Evolutionary conservation across 2,329 filamentous ascomycete genomes (phyloP), one percentile per base, ranked within the genome.

Genomic region (Paraconiothyrium brasiliense): DNA sequence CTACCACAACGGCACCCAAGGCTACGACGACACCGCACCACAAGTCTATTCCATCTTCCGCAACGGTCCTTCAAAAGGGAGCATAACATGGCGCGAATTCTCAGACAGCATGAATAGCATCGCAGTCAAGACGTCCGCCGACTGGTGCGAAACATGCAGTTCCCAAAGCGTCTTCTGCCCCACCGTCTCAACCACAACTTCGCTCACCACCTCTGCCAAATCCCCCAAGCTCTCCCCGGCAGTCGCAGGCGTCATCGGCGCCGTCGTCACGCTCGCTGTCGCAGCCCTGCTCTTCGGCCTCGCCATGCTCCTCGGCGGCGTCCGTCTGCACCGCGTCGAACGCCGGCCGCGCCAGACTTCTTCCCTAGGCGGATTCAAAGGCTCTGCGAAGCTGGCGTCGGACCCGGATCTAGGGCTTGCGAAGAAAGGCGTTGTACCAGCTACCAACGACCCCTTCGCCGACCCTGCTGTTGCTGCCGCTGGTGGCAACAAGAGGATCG

Each of bases 181-280:
- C 5, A 82, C 80, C 4, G 81, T 81, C 22, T 71, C 79, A 34
- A 64, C 67, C 4, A 55, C 62, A 1, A 65, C 64, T 10, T 32
- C 56, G 10, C 34, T 66, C 10, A 48, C 39, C 24, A n/a, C 14
- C 22, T 7, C 27, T n/a, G 37, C n/a, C 46, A 58, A 14, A 3
- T 6, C 20, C 13, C 30, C 41, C 7, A 58, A 63, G 6, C 59
- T 86, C 22, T 73, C 74, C 1, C 83, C 84, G 1, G 79, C 76
- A 1, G 79, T 85, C 22, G 85, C 82, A 4, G 86, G 86, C 7
- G 83, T 85, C n/a, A 84, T 88, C 52, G 86, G 86, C 34, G 86
- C 85, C 0, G 71, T 84, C 30, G 79, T 87, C 20, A 82, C 84
- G 1, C 75, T 88, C 13, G 82, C 71, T 2, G 74, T 84, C 1